Evolutionary conservation across 2,329 filamentous ascomycete species (phyloP), one percentile per base, ranked within the genome.

Genomic region (Botryotinia calthae): DNA sequence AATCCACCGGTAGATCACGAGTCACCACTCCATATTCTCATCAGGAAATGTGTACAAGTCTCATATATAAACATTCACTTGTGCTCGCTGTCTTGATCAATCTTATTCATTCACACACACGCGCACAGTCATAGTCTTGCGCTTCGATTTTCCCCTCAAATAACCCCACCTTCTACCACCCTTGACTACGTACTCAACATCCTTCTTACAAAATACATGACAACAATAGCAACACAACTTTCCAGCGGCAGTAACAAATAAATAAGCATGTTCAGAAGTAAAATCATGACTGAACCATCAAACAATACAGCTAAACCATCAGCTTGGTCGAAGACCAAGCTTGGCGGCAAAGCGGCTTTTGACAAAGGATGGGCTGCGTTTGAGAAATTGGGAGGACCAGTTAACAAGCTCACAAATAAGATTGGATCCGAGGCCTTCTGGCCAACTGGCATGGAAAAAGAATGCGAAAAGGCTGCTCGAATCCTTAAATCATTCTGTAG

Each of bases 401-500:
- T 97, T 79, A 97, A 97, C 80, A 89, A 87, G 74, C 82, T 97
- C 34, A 93, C 91, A 25, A 94, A 97, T 82, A 94, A 91, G 82
- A 85, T 97, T 54, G 94, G 94, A 73, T 87, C 87, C 44, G 94
- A 97, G 81, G 90, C 92, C 37, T 95, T 95, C 79, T 96, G 93
- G 93, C 94, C 94, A 4, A 91, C 92, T 46, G 92, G 91, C 1
- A 85, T 97, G 69, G 95, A 97, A 81, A 91, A 92, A 77, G 95
- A 98, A 85, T 93, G 92, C 82, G 93, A 97, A 83, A 97, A 97
- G 84, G 93, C 94, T 64, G 94, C 94, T 73, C 87, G 94, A 72
- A 97, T 97, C 75, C 83, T 98, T 69, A 92, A 94, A 81, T 95
- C 93, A 46, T 98, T 98, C 83, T 97, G 94, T 85, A 93, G 91